Conservation (phyloP, 805 yeast species). For the Suhomyces sp. region DNA sequence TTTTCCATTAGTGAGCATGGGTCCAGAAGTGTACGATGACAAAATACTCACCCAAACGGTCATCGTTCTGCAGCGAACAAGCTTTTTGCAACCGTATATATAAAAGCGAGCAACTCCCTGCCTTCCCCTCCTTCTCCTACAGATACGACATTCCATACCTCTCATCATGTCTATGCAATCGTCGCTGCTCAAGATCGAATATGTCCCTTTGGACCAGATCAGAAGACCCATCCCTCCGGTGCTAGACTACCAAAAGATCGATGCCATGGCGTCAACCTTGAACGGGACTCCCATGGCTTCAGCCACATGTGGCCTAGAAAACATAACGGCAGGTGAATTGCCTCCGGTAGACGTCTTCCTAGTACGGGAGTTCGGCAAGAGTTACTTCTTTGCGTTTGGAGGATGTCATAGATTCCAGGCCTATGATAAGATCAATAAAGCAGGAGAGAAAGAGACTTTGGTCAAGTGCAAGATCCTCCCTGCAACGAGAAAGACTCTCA, state of each 20-base stretch:
- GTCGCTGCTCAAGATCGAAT: constrained; percentile 50
- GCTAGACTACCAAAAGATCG: constrained; percentile 69
- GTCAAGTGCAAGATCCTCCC: constrained; percentile 76
- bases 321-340: constrained; percentile 58
- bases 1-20: too few species aligned
- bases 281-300: constrained; percentile 65
- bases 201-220: constrained; percentile 66
- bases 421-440: constrained; percentile 53
- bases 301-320: constrained; percentile 53
- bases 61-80: too few species aligned
- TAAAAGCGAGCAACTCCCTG: too few species aligned
- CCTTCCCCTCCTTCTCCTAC: neutral
- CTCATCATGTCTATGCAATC: constrained; percentile 83
- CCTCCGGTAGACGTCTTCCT: constrained; percentile 82
- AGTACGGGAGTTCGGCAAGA: constrained; percentile 61
- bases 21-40: too few species aligned
- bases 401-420: constrained; percentile 92
- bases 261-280: constrained; percentile 73
- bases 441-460: constrained; percentile 27
- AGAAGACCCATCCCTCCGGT: constrained; percentile 86
- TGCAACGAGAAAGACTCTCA: constrained; percentile 66
- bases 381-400: constrained; percentile 78
- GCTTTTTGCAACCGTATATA: neutral
- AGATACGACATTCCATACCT: neutral
- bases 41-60: constrained; percentile 1